Conservation (phyloP, 164 flowering plant species). For the Aristolochia contorta region DNA sequence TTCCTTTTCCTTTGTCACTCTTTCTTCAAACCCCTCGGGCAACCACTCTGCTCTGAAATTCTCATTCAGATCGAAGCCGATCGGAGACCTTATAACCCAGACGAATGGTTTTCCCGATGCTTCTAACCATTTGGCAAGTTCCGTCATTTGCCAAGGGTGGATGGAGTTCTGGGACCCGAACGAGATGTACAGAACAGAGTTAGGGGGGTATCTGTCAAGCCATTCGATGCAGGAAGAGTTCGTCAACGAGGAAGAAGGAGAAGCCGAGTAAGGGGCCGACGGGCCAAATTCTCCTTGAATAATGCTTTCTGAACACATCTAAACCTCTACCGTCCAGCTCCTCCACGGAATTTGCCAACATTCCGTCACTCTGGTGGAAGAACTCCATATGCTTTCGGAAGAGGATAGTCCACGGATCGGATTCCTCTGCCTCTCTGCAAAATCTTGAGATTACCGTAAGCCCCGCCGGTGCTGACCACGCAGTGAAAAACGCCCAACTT, state of each 20-base stretch:
- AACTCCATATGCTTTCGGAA: background rate
- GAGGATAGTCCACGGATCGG: constrained; percentile 1
- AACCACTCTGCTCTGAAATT: constrained; percentile 14
- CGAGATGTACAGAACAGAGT: constrained; percentile 15
- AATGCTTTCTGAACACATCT: background rate
- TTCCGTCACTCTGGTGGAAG: constrained; percentile 17
- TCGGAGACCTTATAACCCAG: constrained; percentile 17
- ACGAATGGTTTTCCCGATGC: constrained; percentile 10
- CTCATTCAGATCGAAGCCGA: constrained; percentile 6
- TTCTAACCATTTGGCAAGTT: constrained; percentile 17
- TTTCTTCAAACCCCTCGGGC: constrained; percentile 10
- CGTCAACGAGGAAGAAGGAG: constrained; percentile 9
- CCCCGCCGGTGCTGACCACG: constrained; percentile 8
- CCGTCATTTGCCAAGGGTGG: constrained; percentile 15
- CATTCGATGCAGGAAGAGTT: constrained; percentile 7
- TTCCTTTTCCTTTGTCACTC: constrained; percentile 2
- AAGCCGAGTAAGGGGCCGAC: constrained; percentile 11
- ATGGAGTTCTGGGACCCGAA: constrained; percentile 18
- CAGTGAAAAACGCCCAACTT: constrained; percentile 11
- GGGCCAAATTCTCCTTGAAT: constrained; percentile 10
- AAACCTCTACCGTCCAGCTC: constrained; percentile 12
- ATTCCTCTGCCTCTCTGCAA: background rate
- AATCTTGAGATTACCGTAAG: constrained; percentile 7
- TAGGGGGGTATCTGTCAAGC: constrained; percentile 11
- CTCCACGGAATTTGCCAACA: constrained; percentile 19